Evolutionary conservation across 163 green algal species (phyloP), one percentile per base, ranked within the genome.

Genomic region (Prototheca wickerhamii): DNA sequence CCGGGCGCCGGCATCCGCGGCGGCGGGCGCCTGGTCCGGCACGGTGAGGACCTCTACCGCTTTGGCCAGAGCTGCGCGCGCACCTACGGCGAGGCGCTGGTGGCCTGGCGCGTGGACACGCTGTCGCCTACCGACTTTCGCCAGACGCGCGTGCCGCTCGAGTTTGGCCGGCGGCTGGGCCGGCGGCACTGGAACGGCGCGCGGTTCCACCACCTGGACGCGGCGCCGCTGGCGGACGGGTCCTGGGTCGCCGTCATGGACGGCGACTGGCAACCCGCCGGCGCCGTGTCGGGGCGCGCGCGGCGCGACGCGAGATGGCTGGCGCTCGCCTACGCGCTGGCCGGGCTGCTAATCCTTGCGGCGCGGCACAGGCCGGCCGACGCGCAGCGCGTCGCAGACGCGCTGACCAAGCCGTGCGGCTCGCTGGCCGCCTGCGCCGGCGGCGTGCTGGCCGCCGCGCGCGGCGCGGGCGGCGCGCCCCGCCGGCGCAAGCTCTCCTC

Each of bases 131-230:
- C 46, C 20, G 32, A 54, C 30, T 71, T 66, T 55, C 44, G 63
- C 34, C 57, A 71, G 65, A 25, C 4, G 23, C 34, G 21, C 26
- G 42, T 70, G 2, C 25, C 32, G n/a, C 64, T 64, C 46, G 54
- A 52, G 32, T 59, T 70, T 31, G 21, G 43, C 58, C 35, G 34
- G n/a, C 30, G 43, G 25, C 44, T 58, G 4, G 53, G 21, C 43
- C 52, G 43, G 43, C 44, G 23, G 15, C 32, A 25, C 8, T 82
- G 75, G 75, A 82, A 79, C 62, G 57, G 75, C 6, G 35, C 56
- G 43, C 49, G 75, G 61, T 56, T 73, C 12, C 75, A 82, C 61
- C 75, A 82, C 60, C 44, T 80, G 7, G 75, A 82, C 35, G 75
- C 53, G 32, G 65, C 75, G 34, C 63, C 66, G 57, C 63, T 82